Conservation (phyloP, 192 early-diverging fungal species). For the Jimgerdemannia lactiflua region DNA sequence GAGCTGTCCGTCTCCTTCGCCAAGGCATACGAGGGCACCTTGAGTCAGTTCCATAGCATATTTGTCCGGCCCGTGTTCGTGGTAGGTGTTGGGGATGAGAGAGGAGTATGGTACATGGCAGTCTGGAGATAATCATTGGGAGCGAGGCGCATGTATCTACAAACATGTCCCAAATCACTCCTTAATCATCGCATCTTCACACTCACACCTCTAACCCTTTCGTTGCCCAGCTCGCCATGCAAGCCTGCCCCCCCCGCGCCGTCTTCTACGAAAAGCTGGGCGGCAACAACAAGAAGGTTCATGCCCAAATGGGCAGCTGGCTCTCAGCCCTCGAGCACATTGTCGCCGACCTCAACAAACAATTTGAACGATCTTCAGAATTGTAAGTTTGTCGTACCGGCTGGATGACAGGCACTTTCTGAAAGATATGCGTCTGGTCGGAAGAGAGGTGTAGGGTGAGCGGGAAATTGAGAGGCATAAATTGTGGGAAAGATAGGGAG, state of each 20-base stretch:
- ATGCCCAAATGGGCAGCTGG: constrained; percentile 65
- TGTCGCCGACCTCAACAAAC: constrained; percentile 55
- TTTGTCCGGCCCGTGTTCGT: constrained; percentile 65
- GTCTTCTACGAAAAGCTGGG: constrained; percentile 89
- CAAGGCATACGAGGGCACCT: constrained; percentile 66
- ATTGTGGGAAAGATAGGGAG: no score
- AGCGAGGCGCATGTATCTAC: background rate
- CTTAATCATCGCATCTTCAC: background rate
- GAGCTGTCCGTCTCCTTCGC: constrained; percentile 73
- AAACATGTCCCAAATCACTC: background rate
- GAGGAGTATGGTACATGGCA: background rate
- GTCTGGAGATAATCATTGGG: no score
- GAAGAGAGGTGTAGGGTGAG: no score
- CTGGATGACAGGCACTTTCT: no score
- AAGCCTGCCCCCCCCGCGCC: constrained; percentile 85
- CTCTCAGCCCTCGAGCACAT: constrained; percentile 71
- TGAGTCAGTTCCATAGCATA: constrained; percentile 68
- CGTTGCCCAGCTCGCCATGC: constrained; percentile 73
- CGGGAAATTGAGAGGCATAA: no score
- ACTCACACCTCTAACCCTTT: no score
- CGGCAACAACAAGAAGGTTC: constrained; percentile 51
- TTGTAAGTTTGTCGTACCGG: no score
- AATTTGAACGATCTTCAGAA: no score
- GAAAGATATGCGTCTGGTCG: no score
- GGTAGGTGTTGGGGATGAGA: constrained; percentile 31